Conservation (phyloP, 83 land plant species). For the Thuja plicata region DNA sequence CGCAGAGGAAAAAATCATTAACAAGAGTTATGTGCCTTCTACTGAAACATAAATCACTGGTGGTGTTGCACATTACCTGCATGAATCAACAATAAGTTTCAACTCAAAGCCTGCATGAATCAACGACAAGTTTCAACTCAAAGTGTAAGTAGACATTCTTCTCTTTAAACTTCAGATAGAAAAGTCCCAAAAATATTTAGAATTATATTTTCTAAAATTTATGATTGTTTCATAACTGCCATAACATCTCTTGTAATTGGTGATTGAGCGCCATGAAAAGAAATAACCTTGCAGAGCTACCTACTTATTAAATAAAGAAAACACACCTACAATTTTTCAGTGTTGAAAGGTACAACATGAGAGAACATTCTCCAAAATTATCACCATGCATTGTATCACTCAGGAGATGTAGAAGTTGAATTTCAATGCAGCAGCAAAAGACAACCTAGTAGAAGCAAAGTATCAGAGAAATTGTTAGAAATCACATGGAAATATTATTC, state of each 20-base stretch:
- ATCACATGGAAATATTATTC: not conserved
- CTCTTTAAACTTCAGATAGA: not conserved
- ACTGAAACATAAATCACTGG: too few relatives aligned
- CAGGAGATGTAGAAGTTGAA: not conserved
- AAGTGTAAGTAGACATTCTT: not conserved
- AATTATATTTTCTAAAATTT: too few relatives aligned
- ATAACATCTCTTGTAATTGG: not conserved
- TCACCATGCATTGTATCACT: not conserved
- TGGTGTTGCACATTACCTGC: not conserved
- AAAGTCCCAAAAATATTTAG: too few relatives aligned
- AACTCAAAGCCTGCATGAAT: not conserved
- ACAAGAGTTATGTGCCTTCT: not conserved
- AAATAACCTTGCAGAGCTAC: not conserved
- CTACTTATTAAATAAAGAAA: not conserved
- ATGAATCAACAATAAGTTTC: not conserved
- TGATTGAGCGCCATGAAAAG: not conserved
- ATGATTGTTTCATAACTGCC: not conserved
- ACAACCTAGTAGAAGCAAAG: not conserved
- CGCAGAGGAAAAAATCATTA: not conserved
- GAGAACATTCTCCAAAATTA: not conserved
- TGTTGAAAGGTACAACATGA: not conserved
- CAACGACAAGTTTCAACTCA: not conserved
- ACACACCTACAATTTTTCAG: not conserved
- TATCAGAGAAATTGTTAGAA: not conserved
- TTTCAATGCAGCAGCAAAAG: not conserved